Conservation (phyloP, 1,139 yeast genomes). For the Nakaseomyces sp. region DNA sequence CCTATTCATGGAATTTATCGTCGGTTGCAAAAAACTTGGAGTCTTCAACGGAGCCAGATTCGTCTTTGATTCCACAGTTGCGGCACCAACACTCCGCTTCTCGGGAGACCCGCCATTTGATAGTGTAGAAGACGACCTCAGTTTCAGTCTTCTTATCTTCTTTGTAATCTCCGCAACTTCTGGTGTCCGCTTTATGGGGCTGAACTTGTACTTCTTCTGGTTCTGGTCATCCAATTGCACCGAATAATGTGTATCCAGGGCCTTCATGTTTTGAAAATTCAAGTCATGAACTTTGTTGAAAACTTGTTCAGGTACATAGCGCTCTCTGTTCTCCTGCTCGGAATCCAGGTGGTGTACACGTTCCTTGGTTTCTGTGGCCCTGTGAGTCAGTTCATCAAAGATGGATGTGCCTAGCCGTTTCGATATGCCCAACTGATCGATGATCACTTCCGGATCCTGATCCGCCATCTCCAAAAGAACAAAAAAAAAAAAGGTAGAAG, state of each 20-base stretch:
- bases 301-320: not conserved
- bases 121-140: constrained; percentile 6
- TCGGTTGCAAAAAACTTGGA: constrained; percentile 12
- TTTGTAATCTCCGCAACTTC: constrained; percentile 22
- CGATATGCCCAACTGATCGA: constrained; percentile 22
- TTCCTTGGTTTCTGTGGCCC: constrained; percentile 22
- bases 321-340: constrained; percentile 4
- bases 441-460: constrained; percentile 8
- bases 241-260: constrained; percentile 30
- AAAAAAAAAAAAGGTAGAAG: no score
- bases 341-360: constrained; percentile 12
- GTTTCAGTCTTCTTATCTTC: constrained; percentile 21
- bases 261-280: constrained; percentile 29
- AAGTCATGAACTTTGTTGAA: constrained; percentile 19
- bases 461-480: no score
- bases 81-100: not conserved
- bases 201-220: constrained; percentile 10
- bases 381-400: constrained; percentile 27
- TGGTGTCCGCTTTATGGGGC: constrained; percentile 12
- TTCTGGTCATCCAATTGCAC: constrained; percentile 12
- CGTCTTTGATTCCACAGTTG: constrained; percentile 16
- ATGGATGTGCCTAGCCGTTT: constrained; percentile 30
- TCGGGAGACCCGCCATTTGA: constrained; percentile 9
- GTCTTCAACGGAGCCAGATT: constrained; percentile 10
- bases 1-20: constrained; percentile 12